Evolutionary conservation across 441 rosid species (phyloP), one percentile per base, ranked within the genome.

Genomic region (Erodium trifolium): DNA sequence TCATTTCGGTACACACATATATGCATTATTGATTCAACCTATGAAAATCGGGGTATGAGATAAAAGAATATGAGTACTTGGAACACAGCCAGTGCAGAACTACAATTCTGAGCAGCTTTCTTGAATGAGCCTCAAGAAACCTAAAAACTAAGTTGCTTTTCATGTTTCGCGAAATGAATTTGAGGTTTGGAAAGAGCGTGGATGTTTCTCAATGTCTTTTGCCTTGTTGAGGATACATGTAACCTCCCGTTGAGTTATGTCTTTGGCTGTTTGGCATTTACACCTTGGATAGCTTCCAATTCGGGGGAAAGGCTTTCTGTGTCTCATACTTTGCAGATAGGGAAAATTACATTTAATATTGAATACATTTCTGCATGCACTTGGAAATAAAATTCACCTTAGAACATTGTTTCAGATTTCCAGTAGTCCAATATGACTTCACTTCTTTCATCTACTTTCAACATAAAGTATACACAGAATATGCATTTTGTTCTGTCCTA

Each of bases 341-440:
- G 17, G 62, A 57, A 57, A 17, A 17, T 57, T 17, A 57, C 6
- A 17, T 11, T 57, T 57, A 17, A 17, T 16, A 17, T 16, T 17
- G 3, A 57, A 57, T 10, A 18, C 63, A 17, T 0, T 16, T 57
- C 10, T 57, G 19, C 63, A 5, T 17, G 29, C 63, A 57, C 23
- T 17, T 57, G 60, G 60, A 57, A 57, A 57, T 11, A 17, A 57
- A 57, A 57, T 57, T 45, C 11, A 3, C 63, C 17, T 57, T 41
- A 57, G 63, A 57, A 17, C 29, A 16, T 57, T 19, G 27, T 57
- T 57, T 55, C 62, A 55, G 62, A 55, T 55, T 53, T 55, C 62
- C 62, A 5, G 62, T 55, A 55, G 6, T 55, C 62, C 62, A 12
- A 12, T 17, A 57, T 57, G 63, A 19, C 3, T 23, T 10, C 18